These are phyloP conservation scores for Cymbopogon citratus DNA, from an alignment of 176 grass and related monocot genomes.

Conservation along the genomic window DNA sequence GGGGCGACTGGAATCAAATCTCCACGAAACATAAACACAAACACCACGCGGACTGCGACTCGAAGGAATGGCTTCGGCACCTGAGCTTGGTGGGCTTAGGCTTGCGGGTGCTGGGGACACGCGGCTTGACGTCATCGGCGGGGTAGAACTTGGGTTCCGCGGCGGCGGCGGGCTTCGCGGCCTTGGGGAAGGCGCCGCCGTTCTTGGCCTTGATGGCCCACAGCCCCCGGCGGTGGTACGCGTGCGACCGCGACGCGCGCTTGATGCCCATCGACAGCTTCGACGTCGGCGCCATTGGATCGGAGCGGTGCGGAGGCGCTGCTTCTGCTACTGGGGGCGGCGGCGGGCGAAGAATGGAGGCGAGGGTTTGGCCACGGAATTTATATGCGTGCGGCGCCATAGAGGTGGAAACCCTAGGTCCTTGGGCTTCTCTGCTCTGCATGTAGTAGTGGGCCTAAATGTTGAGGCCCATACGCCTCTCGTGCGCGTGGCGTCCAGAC, in stretches of 20 bases:
- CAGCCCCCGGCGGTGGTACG: conserved; percentile 85
- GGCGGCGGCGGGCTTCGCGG: conserved; percentile 37
- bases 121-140: conserved; percentile 81
- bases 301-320: background rate
- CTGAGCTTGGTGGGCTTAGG: conserved; percentile 88
- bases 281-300: conserved; percentile 45
- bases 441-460: background rate
- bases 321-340: conserved; percentile 6
- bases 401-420: conserved; percentile 45
- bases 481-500: background rate
- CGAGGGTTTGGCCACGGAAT: background rate
- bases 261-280: conserved; percentile 62
- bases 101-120: conserved; percentile 63
- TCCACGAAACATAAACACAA: background rate
- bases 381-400: conserved; percentile 27
- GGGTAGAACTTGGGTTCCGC: conserved; percentile 82
- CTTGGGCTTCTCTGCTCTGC: background rate
- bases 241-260: conserved; percentile 69
- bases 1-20: background rate
- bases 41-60: background rate
- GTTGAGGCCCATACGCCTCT: background rate
- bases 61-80: background rate
- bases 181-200: conserved; percentile 77
- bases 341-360: conserved; percentile 14
- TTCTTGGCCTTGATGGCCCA: conserved; percentile 99